Evolutionary conservation across 768 basidiomycete species (phyloP), one percentile per base, ranked within the genome.

Genomic region (Panaeolus papilionaceus): DNA sequence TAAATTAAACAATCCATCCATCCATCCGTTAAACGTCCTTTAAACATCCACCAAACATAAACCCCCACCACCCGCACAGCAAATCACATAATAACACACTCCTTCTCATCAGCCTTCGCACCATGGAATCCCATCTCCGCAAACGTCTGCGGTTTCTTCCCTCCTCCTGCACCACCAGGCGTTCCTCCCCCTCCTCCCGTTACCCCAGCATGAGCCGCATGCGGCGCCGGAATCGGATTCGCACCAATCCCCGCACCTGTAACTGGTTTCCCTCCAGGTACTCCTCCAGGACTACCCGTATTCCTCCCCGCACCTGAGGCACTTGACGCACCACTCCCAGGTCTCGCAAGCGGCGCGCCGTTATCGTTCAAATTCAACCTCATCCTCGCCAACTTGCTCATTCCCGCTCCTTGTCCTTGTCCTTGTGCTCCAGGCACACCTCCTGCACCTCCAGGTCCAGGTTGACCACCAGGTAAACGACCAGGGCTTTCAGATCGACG

Each of bases 71-170:
- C n/a, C n/a, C n/a, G n/a, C n/a, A n/a, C 61, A 10, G 49, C 26
- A 5, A 14, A 42, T 85, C 76, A 98, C 95, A 98, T 96, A 70
- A 98, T 85, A 39, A 93, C 80, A 81, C 95, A 97, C 0, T 94
- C 91, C 78, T 95, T 90, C 5, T 93, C 87, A 73, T 95, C 89
- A 54, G 88, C 86, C 73, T 92, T 93, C 37, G 84, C 87, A 14
- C 91, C 90, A 38, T 89, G 86, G 74, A 95, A 91, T 0, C 96
- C 96, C 95, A 98, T 96, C 83, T 97, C 95, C 26, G 91, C 92
- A 79, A 98, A 96, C 54, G 95, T 96, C 73, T 90, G 84, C 1
- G 92, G 87, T 1, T 89, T 76, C 66, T 78, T 23, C 23, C 45
- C 20, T 8, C 16, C 20, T 8, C 45, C 20, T 20, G 18, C 20